A percentile compares a stretch with the other conserved stretches of the same genome.
Evolutionary conservation across 768 basidiomycete species (phyloP).

Genomic region (Agrocybe pediades): DNA sequence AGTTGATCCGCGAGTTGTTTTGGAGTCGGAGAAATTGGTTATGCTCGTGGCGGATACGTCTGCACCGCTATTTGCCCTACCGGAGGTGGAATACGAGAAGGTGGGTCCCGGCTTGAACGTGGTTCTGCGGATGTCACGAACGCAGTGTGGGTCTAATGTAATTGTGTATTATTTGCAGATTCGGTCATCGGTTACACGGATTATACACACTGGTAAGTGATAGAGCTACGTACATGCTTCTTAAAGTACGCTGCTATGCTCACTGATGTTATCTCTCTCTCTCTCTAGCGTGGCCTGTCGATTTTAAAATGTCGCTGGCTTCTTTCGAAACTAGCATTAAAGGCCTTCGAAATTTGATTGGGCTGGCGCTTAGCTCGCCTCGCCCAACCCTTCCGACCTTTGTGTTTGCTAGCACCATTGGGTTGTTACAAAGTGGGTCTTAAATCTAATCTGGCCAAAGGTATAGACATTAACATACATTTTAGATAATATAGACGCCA

Average conservation of each 20-base stretch:
- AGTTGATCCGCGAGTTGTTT: neutral
- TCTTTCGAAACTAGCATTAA: constrained; percentile 53
- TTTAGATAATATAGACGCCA: constrained; percentile 17
- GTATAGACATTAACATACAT: constrained; percentile 22
- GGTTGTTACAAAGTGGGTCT: constrained; percentile 28
- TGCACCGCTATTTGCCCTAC: neutral
- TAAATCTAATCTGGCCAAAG: no score
- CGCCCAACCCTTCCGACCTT: constrained; percentile 27
- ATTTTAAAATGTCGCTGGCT: constrained; percentile 47
- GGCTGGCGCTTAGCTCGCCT: constrained; percentile 32
- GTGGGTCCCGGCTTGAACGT: neutral
- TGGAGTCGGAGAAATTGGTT: neutral
- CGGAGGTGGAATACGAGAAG: neutral
- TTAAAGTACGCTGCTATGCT: neutral
- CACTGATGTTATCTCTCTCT: neutral
- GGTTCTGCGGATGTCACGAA: no score
- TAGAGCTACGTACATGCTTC: no score
- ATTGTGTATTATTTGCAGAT: no score
- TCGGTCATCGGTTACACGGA: constrained; percentile 10
- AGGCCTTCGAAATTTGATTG: constrained; percentile 48
- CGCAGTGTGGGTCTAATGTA: no score
- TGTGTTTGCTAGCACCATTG: constrained; percentile 43
- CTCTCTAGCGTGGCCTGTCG: constrained; percentile 36
- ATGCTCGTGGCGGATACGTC: neutral
- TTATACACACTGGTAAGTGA: constrained; percentile 10